Base-by-base conservation (phyloP, 192 early-diverging fungal genomes). In the Coemansia sp. region DNA sequence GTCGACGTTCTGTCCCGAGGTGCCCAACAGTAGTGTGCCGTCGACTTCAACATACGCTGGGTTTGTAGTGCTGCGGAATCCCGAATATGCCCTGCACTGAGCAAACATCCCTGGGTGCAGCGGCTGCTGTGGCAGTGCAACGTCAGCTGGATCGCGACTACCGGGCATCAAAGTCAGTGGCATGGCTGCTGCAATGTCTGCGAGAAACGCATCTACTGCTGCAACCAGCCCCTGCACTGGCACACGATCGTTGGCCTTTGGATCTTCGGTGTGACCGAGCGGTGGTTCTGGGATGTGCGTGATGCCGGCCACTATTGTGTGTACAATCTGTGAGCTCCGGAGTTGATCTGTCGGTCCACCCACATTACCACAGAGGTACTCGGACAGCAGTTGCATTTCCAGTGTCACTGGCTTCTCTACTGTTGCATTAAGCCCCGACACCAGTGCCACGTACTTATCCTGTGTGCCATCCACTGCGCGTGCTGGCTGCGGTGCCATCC, bases 1-100 rank as follows among this genome's bases (percentile, higher is more conserved):
- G 67, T 94, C 91, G 27, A 98, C 58, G 22, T 85, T 92, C 74
- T 98, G 97, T 9, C 97, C 97, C 0, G 90, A 86, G 1, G 86
- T 86, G 18, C 88, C 93, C 44, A 97, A 73, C 52, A 95, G 55
- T 85, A 73, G 64, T 26, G 85, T 60, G 51, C 84, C 86, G 52
- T 88, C 90, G n/a, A 96, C 49, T 9, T 87, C 71, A 19, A 82
- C 78, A 71, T 81, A 82, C 54, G 88, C 87, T 7, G 97, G 97
- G 69, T 98, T 98, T 9, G 93, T 93, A 0, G 87, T 84, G 24
- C 73, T 67, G 9, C 78, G 60, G 62, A 95, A 92, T 9, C 83
- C 86, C 5, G 88, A 87, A 44, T 82, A 87, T 56, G 75, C 62
- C 9, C 64, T 44, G 21, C 92, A 74, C 14, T 77, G 84, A 3